These are phyloP conservation scores for Globomyces pollinis-pini DNA, from an alignment of 192 early-diverging fungal species.

Conservation along the genomic window DNA sequence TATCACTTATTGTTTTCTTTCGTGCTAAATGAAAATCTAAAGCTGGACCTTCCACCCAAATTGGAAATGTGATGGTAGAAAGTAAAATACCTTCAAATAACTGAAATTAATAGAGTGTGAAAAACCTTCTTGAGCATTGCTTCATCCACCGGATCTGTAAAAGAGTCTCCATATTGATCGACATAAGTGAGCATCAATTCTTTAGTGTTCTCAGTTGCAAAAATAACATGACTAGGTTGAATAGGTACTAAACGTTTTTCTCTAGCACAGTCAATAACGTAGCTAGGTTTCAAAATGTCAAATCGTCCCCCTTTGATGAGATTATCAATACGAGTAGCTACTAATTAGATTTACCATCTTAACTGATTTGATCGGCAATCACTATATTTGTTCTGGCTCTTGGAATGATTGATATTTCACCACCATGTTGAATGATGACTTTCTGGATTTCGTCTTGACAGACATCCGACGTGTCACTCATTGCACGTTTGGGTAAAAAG, in stretches of 20 bases:
- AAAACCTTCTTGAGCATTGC: slow-evolving; percentile 50
- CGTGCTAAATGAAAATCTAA: background rate
- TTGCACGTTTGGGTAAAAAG: too few species aligned
- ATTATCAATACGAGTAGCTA: slow-evolving; percentile 40
- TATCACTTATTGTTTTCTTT: slow-evolving; percentile 18
- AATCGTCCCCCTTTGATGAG: slow-evolving; percentile 37
- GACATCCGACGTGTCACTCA: background rate
- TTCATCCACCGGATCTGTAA: slow-evolving; percentile 44
- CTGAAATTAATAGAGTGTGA: background rate
- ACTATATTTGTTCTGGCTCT: slow-evolving; percentile 34
- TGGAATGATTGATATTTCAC: slow-evolving; percentile 52
- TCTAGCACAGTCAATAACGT: slow-evolving; percentile 57
- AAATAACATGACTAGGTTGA: slow-evolving; percentile 59
- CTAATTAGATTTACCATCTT: slow-evolving; percentile 12
- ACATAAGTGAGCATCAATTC: slow-evolving; percentile 42
- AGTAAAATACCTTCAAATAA: background rate
- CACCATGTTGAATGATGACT: slow-evolving; percentile 56
- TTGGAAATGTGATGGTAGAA: slow-evolving; percentile 2
- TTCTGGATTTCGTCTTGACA: slow-evolving; percentile 52
- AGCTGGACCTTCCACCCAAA: slow-evolving; percentile 1
- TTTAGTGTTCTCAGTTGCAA: slow-evolving; percentile 41
- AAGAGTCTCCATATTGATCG: slow-evolving; percentile 66
- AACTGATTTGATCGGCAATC: slow-evolving; percentile 33
- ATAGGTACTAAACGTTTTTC: slow-evolving; percentile 43
- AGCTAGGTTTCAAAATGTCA: slow-evolving; percentile 59